Percentiles rank a stretch among this genome's conserved stretches.
Conservation (phyloP, 345 rosid genomes). For the Eucalyptus curtisii region DNA sequence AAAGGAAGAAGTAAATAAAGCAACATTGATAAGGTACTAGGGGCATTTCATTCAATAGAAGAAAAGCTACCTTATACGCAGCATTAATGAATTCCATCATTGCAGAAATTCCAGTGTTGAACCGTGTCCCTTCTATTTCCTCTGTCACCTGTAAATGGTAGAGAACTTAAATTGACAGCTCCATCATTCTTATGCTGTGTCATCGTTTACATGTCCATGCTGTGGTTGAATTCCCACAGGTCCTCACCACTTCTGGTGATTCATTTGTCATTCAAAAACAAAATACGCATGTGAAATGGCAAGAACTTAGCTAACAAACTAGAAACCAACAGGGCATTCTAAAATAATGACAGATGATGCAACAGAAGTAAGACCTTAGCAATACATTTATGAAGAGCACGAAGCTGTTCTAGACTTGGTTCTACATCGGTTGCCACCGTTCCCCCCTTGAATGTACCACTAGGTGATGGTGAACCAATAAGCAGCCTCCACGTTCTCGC, state of each 20-base stretch:
- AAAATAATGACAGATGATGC: background rate
- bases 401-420: conserved; percentile 64
- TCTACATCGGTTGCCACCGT: conserved; percentile 48
- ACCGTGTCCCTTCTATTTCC: conserved; percentile 84
- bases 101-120: conserved; percentile 91
- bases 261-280: background rate
- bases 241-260: background rate
- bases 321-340: background rate
- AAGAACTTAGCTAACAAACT: background rate
- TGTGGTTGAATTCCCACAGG: background rate
- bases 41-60: background rate
- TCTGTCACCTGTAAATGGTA: conserved; percentile 51
- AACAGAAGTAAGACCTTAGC: conserved; percentile 46
- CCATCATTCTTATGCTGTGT: background rate
- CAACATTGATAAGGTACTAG: background rate
- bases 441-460: conserved; percentile 51
- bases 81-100: conserved; percentile 98
- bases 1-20: background rate
- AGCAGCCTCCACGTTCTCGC: conserved; percentile 88
- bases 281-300: background rate
- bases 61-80: conserved; percentile 56
- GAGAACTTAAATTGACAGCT: background rate
- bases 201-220: background rate
- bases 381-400: conserved; percentile 72
- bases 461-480: conserved; percentile 49